These are phyloP conservation scores for Ophiostoma ulmi DNA, from an alignment of 2,329 filamentous ascomycete genomes.

Conservation along the genomic window DNA sequence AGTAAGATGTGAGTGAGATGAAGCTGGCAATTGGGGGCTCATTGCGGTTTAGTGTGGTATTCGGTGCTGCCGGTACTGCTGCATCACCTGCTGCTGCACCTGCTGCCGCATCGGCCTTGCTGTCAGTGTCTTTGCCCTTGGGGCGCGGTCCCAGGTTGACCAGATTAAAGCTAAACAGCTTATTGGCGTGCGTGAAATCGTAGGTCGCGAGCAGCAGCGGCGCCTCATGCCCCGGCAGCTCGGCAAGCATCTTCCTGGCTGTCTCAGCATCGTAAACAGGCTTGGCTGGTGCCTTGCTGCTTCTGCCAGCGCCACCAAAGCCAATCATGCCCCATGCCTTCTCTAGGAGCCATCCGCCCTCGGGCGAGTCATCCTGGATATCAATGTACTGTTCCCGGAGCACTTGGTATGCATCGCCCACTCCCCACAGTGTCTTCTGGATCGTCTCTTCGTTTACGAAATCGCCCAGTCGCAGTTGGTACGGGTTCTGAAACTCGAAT, in stretches of 20 bases:
- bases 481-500: conserved; percentile 97
- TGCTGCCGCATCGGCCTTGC: background rate
- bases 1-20: conserved; percentile 83
- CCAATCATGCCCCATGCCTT: conserved; percentile 80
- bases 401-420: conserved; percentile 65
- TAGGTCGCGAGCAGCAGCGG: conserved; percentile 80
- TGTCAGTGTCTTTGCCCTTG: background rate
- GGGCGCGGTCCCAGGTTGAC: conserved; percentile 50
- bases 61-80: background rate
- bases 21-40: conserved; percentile 76
- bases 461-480: conserved; percentile 83
- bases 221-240: conserved; percentile 73
- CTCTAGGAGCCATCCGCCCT: conserved; percentile 73
- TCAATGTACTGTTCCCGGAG: conserved; percentile 73
- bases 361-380: conserved; percentile 83
- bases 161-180: conserved; percentile 84
- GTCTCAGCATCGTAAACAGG: conserved; percentile 68
- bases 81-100: background rate
- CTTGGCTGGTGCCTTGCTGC: conserved; percentile 54
- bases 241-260: conserved; percentile 72
- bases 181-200: conserved; percentile 91
- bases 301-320: conserved; percentile 51
- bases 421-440: conserved; percentile 69
- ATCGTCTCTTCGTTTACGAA: conserved; percentile 92
- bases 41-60: conserved; percentile 31